phyloP scores from a whole-genome alignment of 2,329 filamentous ascomycete genomes.

The Neofusicoccum kwambonambiense region DNA sequence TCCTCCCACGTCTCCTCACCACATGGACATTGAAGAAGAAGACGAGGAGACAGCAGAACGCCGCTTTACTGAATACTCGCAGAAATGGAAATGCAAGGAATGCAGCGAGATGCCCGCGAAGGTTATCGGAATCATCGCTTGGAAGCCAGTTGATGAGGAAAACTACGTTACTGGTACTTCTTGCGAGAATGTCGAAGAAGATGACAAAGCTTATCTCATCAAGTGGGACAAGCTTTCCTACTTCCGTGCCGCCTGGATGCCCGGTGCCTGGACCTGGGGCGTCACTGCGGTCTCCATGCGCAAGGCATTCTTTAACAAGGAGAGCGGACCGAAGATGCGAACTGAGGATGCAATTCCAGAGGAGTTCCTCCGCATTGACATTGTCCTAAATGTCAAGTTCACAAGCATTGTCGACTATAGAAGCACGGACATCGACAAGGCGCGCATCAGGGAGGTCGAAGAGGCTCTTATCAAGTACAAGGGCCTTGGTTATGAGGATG shows the following conservation, averaged over 20 bases:
- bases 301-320: slow-evolving; percentile 71
- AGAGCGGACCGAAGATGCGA: slow-evolving; percentile 66
- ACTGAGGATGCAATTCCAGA: slow-evolving; percentile 80
- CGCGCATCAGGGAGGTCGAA: slow-evolving; percentile 68
- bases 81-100: slow-evolving; percentile 76
- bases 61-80: slow-evolving; percentile 69
- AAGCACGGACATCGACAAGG: slow-evolving; percentile 68
- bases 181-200: slow-evolving; percentile 62
- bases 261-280: slow-evolving; percentile 85
- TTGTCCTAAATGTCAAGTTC: slow-evolving; percentile 81
- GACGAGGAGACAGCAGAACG: slow-evolving; percentile 56
- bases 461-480: slow-evolving; percentile 86
- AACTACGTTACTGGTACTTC: slow-evolving; percentile 54
- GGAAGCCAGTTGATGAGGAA: slow-evolving; percentile 69
- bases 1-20: slow-evolving; percentile 49
- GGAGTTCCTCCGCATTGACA: slow-evolving; percentile 80
- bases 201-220: slow-evolving; percentile 86
- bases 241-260: slow-evolving; percentile 79
- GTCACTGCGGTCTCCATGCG: slow-evolving; percentile 64
- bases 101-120: slow-evolving; percentile 67
- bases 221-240: slow-evolving; percentile 85
- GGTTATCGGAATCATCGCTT: slow-evolving; percentile 78
- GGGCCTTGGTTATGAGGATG: slow-evolving; percentile 85
- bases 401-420: slow-evolving; percentile 57
- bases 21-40: slow-evolving; percentile 45